Evolutionary conservation across 2,329 filamentous ascomycete species (phyloP).

Genomic region (Diaporthe sp.): DNA sequence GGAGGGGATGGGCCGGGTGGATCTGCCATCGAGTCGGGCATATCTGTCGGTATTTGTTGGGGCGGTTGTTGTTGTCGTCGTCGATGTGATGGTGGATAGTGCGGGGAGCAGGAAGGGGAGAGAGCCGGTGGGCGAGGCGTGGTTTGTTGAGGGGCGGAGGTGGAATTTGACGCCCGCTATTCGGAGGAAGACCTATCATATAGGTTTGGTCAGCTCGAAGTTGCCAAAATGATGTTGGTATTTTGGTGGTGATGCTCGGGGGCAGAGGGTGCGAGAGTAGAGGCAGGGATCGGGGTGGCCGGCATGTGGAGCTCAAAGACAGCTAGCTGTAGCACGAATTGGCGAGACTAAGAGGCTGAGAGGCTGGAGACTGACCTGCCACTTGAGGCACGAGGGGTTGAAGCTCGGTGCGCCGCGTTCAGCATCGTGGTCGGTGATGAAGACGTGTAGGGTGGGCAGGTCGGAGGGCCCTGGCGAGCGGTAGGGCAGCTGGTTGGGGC

Average conservation of each 20-base stretch:
- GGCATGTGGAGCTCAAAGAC: background rate
- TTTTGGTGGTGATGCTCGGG: background rate
- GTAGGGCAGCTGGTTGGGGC: constrained; percentile 80
- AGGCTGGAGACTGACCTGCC: constrained; percentile 77
- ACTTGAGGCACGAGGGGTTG: constrained; percentile 94
- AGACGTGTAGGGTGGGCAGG: constrained; percentile 79
- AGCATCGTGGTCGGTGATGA: constrained; percentile 76
- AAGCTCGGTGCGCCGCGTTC: constrained; percentile 77
- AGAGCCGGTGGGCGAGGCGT: constrained; percentile 90
- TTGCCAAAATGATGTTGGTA: background rate
- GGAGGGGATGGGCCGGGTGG: constrained; percentile 43
- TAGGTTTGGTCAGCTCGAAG: constrained; percentile 19
- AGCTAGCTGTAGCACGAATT: background rate
- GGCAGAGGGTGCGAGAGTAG: background rate
- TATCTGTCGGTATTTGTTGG: constrained; percentile 42
- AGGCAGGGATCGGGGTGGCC: background rate
- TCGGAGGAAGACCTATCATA: constrained; percentile 80
- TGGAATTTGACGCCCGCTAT: constrained; percentile 79
- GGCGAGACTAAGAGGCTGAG: too few relatives aligned
- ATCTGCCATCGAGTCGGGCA: constrained; percentile 53
- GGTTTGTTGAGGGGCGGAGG: constrained; percentile 84
- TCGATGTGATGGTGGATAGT: constrained; percentile 11
- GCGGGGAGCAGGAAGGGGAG: constrained; percentile 86
- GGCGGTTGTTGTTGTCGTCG: constrained; percentile 43
- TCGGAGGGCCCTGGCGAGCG: constrained; percentile 62